Percentiles rank a stretch among this genome's conserved stretches.
These are phyloP conservation scores for Royoungia palumana DNA, from an alignment of 768 basidiomycete species.

Conservation along the genomic window DNA sequence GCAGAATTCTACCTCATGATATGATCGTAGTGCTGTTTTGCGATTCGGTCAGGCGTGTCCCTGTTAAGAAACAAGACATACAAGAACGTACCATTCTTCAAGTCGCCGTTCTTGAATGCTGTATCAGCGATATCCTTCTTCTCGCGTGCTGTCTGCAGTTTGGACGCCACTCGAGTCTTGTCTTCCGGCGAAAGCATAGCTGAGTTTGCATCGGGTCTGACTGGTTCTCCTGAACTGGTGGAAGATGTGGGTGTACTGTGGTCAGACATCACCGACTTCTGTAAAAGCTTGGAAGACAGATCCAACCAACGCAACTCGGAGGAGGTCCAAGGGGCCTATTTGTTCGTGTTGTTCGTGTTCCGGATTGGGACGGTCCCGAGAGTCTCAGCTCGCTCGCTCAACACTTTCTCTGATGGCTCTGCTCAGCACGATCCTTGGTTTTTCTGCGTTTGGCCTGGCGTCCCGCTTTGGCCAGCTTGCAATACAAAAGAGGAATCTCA, in stretches of 20 bases:
- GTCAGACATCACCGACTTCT: constrained; percentile 16
- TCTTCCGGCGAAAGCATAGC: constrained; percentile 16
- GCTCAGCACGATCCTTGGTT: constrained; percentile 68
- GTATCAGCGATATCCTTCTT: constrained; percentile 67
- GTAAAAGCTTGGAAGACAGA: neutral
- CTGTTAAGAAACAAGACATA: neutral
- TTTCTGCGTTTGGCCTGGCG: constrained; percentile 79
- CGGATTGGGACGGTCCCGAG: constrained; percentile 11
- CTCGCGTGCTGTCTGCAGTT: constrained; percentile 58
- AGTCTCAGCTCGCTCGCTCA: neutral
- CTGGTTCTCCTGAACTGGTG: neutral
- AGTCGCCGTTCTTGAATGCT: constrained; percentile 65
- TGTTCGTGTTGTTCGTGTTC: constrained; percentile 23
- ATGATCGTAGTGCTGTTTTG: constrained; percentile 57
- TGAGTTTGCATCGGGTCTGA: constrained; percentile 21
- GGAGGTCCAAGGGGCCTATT: constrained; percentile 19
- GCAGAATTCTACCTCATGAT: constrained; percentile 59
- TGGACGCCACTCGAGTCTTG: constrained; percentile 37
- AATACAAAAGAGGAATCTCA: constrained; percentile 75
- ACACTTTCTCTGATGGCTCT: constrained; percentile 49
- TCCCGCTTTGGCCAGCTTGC: constrained; percentile 84
- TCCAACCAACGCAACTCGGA: neutral
- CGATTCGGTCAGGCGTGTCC: constrained; percentile 1
- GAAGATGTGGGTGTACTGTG: constrained; percentile 3
- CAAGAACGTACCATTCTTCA: constrained; percentile 51